Evolutionary conservation across 768 basidiomycete genomes (phyloP).

Genomic region (Lactarius trivialis): DNA sequence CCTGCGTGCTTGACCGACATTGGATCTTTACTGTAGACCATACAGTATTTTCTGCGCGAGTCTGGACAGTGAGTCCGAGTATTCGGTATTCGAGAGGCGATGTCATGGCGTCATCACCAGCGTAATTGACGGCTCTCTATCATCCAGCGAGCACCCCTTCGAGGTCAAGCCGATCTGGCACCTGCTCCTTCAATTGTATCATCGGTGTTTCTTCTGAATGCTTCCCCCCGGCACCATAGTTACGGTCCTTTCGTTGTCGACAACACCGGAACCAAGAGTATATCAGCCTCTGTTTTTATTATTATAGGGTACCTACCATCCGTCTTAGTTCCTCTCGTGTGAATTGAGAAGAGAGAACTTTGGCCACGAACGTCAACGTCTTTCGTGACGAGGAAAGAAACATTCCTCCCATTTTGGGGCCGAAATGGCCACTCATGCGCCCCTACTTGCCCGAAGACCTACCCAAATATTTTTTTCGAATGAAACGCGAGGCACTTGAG

Average conservation of each 20-base stretch:
- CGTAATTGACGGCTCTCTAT: background rate
- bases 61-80: background rate
- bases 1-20: background rate
- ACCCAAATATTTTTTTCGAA: background rate
- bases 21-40: background rate
- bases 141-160: background rate
- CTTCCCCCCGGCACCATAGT: background rate
- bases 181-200: too few relatives aligned
- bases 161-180: background rate
- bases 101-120: background rate
- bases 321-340: background rate
- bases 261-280: background rate
- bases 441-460: background rate
- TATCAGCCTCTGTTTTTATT: background rate
- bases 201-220: background rate
- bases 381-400: background rate
- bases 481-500: background rate
- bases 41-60: background rate
- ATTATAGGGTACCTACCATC: background rate
- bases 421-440: background rate
- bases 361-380: background rate
- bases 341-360: background rate
- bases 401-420: background rate
- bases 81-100: background rate
- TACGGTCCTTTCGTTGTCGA: background rate